Base-by-base conservation (phyloP, 106 monocot species). In the Phalaenopsis aphrodite region DNA sequence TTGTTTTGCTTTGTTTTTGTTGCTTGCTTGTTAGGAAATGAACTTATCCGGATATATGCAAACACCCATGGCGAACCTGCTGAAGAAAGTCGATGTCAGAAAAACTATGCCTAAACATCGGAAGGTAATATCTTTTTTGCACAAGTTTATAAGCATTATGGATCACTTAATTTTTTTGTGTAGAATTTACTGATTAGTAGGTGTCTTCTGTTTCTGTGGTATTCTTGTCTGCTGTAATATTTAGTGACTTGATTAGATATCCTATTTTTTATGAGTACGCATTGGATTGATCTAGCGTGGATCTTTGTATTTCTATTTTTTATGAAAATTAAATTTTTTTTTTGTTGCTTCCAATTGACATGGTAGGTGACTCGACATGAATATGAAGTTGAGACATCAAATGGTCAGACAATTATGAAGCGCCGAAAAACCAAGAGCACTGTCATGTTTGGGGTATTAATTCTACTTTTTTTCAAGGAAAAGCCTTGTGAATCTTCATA, bases 361-460 rank as follows among this genome's bases (percentile, higher is more conserved):
- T 56, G 14, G 15, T 78, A 99, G 98, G 86, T 93, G 67, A 93
- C 91, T 76, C 92, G 83, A 58, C 94, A 92, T 88, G 98, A 99
- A 84, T 93, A 95, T 88, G 98, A 93, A 88, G 87, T 95, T 78
- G 94, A 98, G 84, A 90, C 90, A 49, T 82, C 89, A 52, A 89
- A 92, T 87, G 92, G 92, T 71, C 85, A 85, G 85, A 89, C 93
- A 79, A 83, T 92, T 36, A 94, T 88, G 77, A 99, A 93, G 81
- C 92, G 91, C 69, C 89, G 86, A 82, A 99, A 87, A 84, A 88
- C 95, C 58, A 95, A 85, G 81, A 94, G 88, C 83, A 93, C 94
- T 75, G 85, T 93, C 41, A 83, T 91, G 87, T 86, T 93, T 95
- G 91, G 84, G 84, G 98, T 93, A 86, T 36, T 30, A 36, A 84